A percentile compares a stretch with the other conserved stretches of the same genome.
Conservation (phyloP, 2,329 filamentous ascomycete genomes). For the Phialemoniopsis sp. region DNA sequence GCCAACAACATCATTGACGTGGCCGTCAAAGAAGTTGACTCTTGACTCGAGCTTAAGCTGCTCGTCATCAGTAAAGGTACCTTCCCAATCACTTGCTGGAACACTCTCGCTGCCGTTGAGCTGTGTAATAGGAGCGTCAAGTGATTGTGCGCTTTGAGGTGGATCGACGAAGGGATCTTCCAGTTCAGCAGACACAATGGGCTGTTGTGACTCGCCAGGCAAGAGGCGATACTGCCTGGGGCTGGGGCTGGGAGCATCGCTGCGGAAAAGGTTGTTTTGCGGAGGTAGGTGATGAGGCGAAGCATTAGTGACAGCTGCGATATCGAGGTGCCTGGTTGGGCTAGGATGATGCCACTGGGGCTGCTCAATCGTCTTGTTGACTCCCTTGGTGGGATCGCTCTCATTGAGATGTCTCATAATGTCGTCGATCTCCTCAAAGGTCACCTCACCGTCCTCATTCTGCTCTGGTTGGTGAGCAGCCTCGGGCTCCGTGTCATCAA, state of each 20-base stretch:
- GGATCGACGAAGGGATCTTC: slow-evolving; percentile 61
- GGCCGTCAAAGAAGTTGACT: slow-evolving; percentile 84
- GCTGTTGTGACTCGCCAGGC: slow-evolving; percentile 40
- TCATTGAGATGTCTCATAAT: slow-evolving; percentile 84
- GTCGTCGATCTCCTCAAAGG: slow-evolving; percentile 84
- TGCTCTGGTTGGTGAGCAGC: slow-evolving; percentile 9
- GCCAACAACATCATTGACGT: slow-evolving; percentile 82
- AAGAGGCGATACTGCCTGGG: slow-evolving; percentile 50
- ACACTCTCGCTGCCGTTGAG: slow-evolving; percentile 60
- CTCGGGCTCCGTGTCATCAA: slow-evolving; percentile 20
- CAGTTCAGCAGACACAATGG: slow-evolving; percentile 47
- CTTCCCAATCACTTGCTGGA: slow-evolving; percentile 88
- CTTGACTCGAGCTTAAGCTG: slow-evolving; percentile 78
- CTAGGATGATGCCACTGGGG: slow-evolving; percentile 42
- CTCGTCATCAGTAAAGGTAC: slow-evolving; percentile 75
- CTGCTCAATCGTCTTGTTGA: slow-evolving; percentile 56
- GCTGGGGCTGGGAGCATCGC: slow-evolving; percentile 71
- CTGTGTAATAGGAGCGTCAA: slow-evolving; percentile 55
- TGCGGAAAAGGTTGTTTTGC: slow-evolving; percentile 45
- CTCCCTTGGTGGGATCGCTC: slow-evolving; percentile 67
- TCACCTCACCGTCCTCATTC: slow-evolving; percentile 33
- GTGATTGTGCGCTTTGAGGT: slow-evolving; percentile 39
- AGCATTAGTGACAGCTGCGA: slow-evolving; percentile 33
- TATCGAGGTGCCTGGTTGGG: slow-evolving; percentile 29
- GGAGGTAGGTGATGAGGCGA: slow-evolving; percentile 51